Evolutionary conservation across 345 rosid species (phyloP).

Genomic region (Hirschfeldia incana): DNA sequence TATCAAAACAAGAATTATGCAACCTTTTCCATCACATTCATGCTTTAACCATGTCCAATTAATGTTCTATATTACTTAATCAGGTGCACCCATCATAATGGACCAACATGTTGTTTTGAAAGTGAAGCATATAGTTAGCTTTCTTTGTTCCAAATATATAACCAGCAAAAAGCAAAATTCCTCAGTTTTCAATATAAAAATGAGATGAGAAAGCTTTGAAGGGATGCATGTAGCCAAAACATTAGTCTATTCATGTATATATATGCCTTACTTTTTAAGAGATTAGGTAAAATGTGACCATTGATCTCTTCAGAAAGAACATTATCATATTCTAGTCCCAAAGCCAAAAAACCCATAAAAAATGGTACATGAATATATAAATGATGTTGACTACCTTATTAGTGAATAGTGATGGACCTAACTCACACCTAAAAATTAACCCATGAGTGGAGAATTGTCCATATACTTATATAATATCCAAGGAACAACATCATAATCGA

Average conservation of each 20-base stretch:
- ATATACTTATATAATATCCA: no score
- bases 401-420: no score
- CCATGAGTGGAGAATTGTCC: no score
- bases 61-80: slow-evolving; percentile 8
- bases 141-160: slow-evolving; percentile 23
- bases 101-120: slow-evolving; percentile 35
- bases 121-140: slow-evolving; percentile 28
- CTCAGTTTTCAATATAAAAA: slow-evolving; percentile 3
- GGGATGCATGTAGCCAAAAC: slow-evolving; percentile 31
- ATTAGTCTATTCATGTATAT: slow-evolving; percentile 27
- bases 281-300: slow-evolving; percentile 6
- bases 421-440: no score
- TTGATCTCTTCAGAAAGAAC: slow-evolving; percentile 12
- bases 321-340: slow-evolving; percentile 10
- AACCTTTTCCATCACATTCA: slow-evolving; percentile 15
- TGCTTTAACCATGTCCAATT: slow-evolving; percentile 25
- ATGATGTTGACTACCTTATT: not conserved
- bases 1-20: slow-evolving; percentile 23
- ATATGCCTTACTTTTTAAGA: slow-evolving; percentile 1
- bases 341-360: slow-evolving; percentile 6
- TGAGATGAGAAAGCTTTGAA: slow-evolving; percentile 29
- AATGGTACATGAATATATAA: not conserved
- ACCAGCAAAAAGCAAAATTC: not conserved
- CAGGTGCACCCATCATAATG: slow-evolving; percentile 29
- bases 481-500: no score